Base-by-base conservation (phyloP, 2,329 filamentous ascomycete species). In the Aurifilum marmelostoma region DNA sequence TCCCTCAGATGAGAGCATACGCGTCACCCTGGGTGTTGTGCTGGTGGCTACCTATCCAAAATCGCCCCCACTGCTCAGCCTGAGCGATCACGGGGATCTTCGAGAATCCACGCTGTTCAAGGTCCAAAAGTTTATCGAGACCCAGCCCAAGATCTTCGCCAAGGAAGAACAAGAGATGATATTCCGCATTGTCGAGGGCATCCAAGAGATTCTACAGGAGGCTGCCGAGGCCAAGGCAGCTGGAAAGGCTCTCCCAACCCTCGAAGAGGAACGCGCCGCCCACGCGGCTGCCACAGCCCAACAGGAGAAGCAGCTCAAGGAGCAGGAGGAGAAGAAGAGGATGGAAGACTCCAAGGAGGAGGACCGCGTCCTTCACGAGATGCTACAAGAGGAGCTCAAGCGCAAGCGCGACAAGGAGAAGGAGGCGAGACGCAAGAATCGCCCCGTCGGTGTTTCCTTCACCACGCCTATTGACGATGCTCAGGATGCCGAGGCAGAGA, bases 1-100 rank as follows among this genome's bases (percentile, higher is more conserved):
- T 12, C 89, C 89, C 4, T 90, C 89, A 0, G 91, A 96, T 75
- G 85, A 89, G 50, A 90, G 94, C 63, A 87, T 93, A 70, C 85
- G 85, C 34, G 84, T 94, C 52, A 89, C 88, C 1, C 81, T 98
- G n/a, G 85, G 88, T 62, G 93, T 97, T 65, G 90, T 92, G 67
- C 83, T 98, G 73, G 96, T 93, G 11, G 92, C 94, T 8, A 97
- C 94, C 0, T 98, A 98, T 77, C 96, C 95, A 4, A 97, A 93
- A 76, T 92, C 93, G 1, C 82, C 89, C 1, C 94, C 94, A 1
- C 82, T 93, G 14, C 80, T 97, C 18, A 88, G 86, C 5, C 77
- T 97, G 59, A 90, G 92, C 72, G 84, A 89, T 67, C 81, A 89
- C 56, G 83, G 84, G 34, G 84, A 87, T 59, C 82, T 97, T 67